Evolutionary conservation across 495 filamentous ascomycete species (phyloP).

Genomic region (Xylaria longipes): DNA sequence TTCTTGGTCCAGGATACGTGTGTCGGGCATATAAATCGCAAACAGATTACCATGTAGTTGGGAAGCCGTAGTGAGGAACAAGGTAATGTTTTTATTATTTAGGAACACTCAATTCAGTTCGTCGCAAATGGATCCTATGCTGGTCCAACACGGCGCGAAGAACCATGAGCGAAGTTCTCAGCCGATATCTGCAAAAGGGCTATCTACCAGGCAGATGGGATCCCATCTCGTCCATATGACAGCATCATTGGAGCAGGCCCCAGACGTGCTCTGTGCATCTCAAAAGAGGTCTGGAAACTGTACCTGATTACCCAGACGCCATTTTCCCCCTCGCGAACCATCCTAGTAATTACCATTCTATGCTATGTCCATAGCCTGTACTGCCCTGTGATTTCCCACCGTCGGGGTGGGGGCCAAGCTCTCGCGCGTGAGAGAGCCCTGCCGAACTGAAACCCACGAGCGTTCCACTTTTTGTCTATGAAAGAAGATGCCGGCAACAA

Average conservation of each 20-base stretch:
- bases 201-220: constrained; percentile 43
- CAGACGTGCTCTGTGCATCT: constrained; percentile 48
- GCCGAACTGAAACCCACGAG: constrained; percentile 55
- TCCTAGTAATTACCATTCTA: constrained; percentile 53
- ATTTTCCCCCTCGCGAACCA: constrained; percentile 42
- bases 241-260: constrained; percentile 41
- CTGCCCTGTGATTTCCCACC: constrained; percentile 35
- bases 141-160: constrained; percentile 43
- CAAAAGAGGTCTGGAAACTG: constrained; percentile 41
- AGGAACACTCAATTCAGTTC: constrained; percentile 49
- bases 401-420: constrained; percentile 32
- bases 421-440: constrained; percentile 37
- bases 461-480: constrained; percentile 69
- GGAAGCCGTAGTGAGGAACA: constrained; percentile 21
- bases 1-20: not conserved
- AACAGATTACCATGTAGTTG: not conserved
- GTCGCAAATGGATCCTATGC: constrained; percentile 44
- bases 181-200: constrained; percentile 42
- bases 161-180: constrained; percentile 44
- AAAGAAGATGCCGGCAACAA: constrained; percentile 41
- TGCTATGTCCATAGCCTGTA: constrained; percentile 37
- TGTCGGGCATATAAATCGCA: not conserved
- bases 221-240: constrained; percentile 41
- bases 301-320: constrained; percentile 44
- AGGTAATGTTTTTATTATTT: constrained; percentile 45